Evolutionary conservation across 164 flowering plant genomes (phyloP), one percentile per base, ranked within the genome.

Genomic region (Pachysandra terminalis): DNA sequence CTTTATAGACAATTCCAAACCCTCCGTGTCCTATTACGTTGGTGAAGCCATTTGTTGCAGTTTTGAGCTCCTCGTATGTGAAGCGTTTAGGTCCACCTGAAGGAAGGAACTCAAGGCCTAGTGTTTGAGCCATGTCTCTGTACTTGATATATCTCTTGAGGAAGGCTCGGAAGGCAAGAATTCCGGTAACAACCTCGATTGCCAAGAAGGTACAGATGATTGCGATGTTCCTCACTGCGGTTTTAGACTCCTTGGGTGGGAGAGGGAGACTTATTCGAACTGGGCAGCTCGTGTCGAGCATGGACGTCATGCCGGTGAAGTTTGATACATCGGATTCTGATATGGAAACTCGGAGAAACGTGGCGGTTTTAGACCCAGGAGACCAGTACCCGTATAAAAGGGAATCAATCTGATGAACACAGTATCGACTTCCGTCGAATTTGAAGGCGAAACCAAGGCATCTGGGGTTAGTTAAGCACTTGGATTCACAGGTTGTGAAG

Each of bases 61-160:
- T 56, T 58, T 83, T 89, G 9, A 91, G 79, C 75, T 91, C 93
- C 0, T 82, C 81, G 40, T 80, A 84, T 0, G 78, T 77, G 82
- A 89, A 91, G 62, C 90, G 68, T 61, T 84, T 91, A 0, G 92
- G 93, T 3, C 96, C 93, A 0, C 91, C 91, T 0, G 86, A 83
- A 0, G 88, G 89, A 61, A 90, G 74, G 16, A 84, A 72, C 63
- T 88, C 93, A 0, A 90, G 82, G 77, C 93, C 93, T 8, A 88
- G 73, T 0, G 86, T 84, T 66, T 74, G 69, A 19, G 93, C 93
- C 92, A 88, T 87, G 80, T 87, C 86, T 56, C 87, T 72, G 59
- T 90, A 88, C 77, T 87, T 87, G 56, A 81, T 78, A 66, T 84
- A 88, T 64, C 77, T 87, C 67, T 84, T 87, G 19, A 90, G 53